Evolutionary conservation across 2,329 filamentous ascomycete species (phyloP).

Genomic region (Colletotrichum shisoi): DNA sequence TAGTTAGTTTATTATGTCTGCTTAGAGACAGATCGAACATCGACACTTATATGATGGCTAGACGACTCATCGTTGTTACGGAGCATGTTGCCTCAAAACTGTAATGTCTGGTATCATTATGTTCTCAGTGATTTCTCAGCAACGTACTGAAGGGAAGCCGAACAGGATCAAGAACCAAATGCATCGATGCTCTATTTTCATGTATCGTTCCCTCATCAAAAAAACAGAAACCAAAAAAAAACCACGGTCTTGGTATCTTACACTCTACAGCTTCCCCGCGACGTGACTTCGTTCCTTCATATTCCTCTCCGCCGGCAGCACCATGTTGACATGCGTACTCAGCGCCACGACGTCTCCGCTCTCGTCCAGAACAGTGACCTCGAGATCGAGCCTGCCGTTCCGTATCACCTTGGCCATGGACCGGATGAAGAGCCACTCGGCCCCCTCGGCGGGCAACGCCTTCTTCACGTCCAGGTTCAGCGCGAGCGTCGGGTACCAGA

Average conservation of each 20-base stretch:
- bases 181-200: not conserved
- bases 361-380: slow-evolving; percentile 70
- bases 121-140: too few relatives aligned
- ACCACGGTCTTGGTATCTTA: not conserved
- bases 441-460: slow-evolving; percentile 69
- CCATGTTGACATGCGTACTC: slow-evolving; percentile 39
- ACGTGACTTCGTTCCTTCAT: slow-evolving; percentile 31
- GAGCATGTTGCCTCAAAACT: not conserved
- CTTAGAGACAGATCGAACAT: not conserved
- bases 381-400: slow-evolving; percentile 77
- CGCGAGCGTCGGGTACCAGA: slow-evolving; percentile 80
- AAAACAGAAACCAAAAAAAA: too few relatives aligned
- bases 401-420: slow-evolving; percentile 71
- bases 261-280: slow-evolving; percentile 12
- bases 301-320: slow-evolving; percentile 39
- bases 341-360: slow-evolving; percentile 46
- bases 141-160: not conserved
- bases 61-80: too few relatives aligned
- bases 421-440: slow-evolving; percentile 75
- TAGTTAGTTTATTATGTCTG: not conserved
- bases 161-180: not conserved
- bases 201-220: not conserved
- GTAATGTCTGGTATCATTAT: not conserved
- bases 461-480: slow-evolving; percentile 83
- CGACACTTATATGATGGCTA: not conserved